Base-by-base conservation (phyloP, 164 flowering plant genomes). In the Aristolochia contorta region DNA sequence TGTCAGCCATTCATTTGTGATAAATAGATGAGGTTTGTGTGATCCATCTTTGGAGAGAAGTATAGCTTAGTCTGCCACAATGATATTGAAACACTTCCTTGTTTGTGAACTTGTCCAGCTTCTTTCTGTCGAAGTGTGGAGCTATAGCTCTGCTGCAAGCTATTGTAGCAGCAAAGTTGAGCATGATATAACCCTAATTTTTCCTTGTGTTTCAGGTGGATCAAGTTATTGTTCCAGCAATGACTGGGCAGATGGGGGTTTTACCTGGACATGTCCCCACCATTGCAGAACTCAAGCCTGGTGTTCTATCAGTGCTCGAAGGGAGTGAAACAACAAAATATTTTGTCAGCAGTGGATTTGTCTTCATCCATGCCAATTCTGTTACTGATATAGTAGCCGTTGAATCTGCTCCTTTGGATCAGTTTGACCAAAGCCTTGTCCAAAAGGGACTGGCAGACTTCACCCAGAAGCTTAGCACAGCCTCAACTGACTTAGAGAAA, bases 161-260 rank as follows among this genome's bases (percentile, higher is more conserved):
- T 32, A 32, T 32, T 32, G 7, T 32, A 32, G 33, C 33, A 32
- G 33, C 3, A 32, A 32, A 3, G 33, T 3, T 7, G 33, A 32
- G 33, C 33, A 32, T 10, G 12, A 8, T 37, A 37, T 1, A 4
- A 37, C 9, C 12, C 43, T 37, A 37, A 37, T 1, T 7, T 7
- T 10, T 3, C 43, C 43, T 3, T 3, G 10, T 3, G 50, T 64
- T 63, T 50, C 80, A 88, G 97, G 94, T 91, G 63, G 94, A 91
- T 75, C 78, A 79, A 91, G 88, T 89, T 58, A 84, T 85, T 16
- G 65, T 91, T 21, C 96, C 97, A 25, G 94, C 97, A 60, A 80
- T 88, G 61, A 80, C 87, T 23, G 98, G 96, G 24, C 86, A 84
- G 74, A 85, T 89, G 92, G 96, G 98, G 73, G 84, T 91, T 68